Base-by-base conservation (phyloP, 495 filamentous ascomycete species). In the Cercophora samala region DNA sequence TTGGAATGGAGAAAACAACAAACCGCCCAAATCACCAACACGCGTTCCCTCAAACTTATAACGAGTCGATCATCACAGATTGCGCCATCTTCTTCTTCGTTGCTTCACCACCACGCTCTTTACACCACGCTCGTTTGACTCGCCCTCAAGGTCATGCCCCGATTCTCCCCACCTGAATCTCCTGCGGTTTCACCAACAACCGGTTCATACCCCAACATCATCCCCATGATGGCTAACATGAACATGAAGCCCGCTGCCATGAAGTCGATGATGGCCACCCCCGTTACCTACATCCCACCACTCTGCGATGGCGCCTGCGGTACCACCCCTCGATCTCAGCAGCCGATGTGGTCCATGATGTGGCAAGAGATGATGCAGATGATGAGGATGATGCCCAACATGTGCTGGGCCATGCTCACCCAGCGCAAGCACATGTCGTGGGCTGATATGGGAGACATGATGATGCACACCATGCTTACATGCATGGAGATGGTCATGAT, bases 271-370 rank as follows among this genome's bases (percentile, higher is more conserved):
- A 64, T 37, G 21, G 60, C 65, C 0, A 32, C 67, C 11, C 61
- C 69, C n/a, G 58, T 76, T 15, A 76, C 73, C 4, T 76, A 73
- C 68, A 72, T 76, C 73, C 75, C 75, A 2, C 69, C 77, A 1
- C 67, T 79, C 0, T 75, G 69, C 60, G 78, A 80, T 61, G 75
- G 73, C 4, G 74, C 77, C 0, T 75, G 73, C 65, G 77, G 78
- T 15, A 79, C 77, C 0, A 72, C 68, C 0, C 76, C 78, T 2
- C 74, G 73, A 42, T 68, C 74, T 25, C 74, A 76, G 68, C 69
- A 70, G 24, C 63, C 72, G 0, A 22, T 71, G 22, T 18, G 62
- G 37, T 58, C 69, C 13, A 58, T 76, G 23, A 53, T 78, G 46
- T 67, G 68, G 32, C 64, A 68, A 13, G 77, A 78, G 55, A 52